Evolutionary conservation across 2,329 filamentous ascomycete species (phyloP), one percentile per base, ranked within the genome.

Genomic region (Thyridium curvatum): DNA sequence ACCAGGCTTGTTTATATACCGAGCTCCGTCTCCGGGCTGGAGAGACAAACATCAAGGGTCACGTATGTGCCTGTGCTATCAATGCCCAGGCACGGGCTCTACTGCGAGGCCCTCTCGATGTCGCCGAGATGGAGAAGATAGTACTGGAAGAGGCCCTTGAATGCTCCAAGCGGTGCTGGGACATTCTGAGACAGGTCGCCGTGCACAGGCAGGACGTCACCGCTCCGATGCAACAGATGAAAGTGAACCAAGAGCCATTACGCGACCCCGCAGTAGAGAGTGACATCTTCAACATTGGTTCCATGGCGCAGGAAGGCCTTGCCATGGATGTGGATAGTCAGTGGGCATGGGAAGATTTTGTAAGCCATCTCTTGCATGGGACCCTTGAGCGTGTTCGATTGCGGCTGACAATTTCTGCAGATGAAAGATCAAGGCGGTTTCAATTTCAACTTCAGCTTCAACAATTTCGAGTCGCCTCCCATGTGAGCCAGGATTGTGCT

Each of bases 41-140:
- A 2, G 72, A 78, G 52, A 77, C 72, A 0, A 79, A 77, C 39
- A 54, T 71, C 15, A 79, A 78, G 45, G 69, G 69, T 0, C 68
- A 68, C 31, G 35, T 79, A 14, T 59, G 77, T 12, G 43, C 56
- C 2, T 51, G 50, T 8, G 47, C 67, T 12, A 46, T 72, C 1
- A 46, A 47, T 5, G 59, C 62, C 0, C 62, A 74, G 32, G 55
- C 77, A 0, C 56, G 69, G 4, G 65, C 56, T 0, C 51, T 72
- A 2, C 52, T 60, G 41, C 50, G 48, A 3, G 64, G 68, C 0
- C 10, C 62, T 10, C 21, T 26, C 0, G 42, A 42, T 0, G 56
- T 56, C 6, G 52, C 64, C 0, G 60, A 68, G 7, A 28, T 68
- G 1, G 36, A 59, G 0, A 31, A 46, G 3, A 26, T 53, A 0